phyloP scores from a whole-genome alignment of 495 filamentous ascomycete genomes.

The Ascodesmis nigricans region DNA sequence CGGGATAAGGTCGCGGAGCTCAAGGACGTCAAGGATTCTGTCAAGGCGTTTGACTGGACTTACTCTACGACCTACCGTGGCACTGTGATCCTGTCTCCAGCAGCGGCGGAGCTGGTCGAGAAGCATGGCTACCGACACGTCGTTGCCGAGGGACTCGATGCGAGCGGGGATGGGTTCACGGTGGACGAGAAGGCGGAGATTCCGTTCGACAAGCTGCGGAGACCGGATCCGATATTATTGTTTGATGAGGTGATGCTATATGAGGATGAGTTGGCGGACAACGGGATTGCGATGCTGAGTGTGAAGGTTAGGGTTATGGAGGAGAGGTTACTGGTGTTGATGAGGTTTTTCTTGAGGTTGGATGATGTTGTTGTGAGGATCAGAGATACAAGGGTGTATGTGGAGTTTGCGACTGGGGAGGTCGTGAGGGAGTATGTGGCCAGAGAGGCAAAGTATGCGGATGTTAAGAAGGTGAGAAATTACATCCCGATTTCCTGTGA shows the following conservation, averaged over 20 bases:
- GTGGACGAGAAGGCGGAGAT: conserved; percentile 26
- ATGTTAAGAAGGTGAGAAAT: conserved; percentile 41
- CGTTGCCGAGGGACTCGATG: too few relatives aligned
- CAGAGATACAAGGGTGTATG: conserved; percentile 73
- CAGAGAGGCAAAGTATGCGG: conserved; percentile 56
- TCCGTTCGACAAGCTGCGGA: conserved; percentile 60
- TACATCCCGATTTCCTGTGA: background rate
- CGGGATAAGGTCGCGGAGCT: conserved; percentile 66
- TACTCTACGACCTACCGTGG: conserved; percentile 72
- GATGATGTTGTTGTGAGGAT: conserved; percentile 74
- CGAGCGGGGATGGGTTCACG: too few relatives aligned
- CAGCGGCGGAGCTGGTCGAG: too few relatives aligned
- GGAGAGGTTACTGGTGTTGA: conserved; percentile 56
- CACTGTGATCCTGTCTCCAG: too few relatives aligned
- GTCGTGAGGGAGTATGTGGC: conserved; percentile 76
- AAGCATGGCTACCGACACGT: too few relatives aligned
- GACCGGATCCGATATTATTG: conserved; percentile 79
- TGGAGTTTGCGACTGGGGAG: conserved; percentile 64
- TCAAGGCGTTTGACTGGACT: conserved; percentile 94
- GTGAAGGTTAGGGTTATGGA: conserved; percentile 88
- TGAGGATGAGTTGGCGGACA: conserved; percentile 93
- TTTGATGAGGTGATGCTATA: conserved; percentile 89
- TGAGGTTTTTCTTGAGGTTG: conserved; percentile 78
- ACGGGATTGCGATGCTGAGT: conserved; percentile 70
- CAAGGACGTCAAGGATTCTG: conserved; percentile 71